Evolutionary conservation across 2,329 filamentous ascomycete genomes (phyloP).

Genomic region (Chrysoporthe cubensis): DNA sequence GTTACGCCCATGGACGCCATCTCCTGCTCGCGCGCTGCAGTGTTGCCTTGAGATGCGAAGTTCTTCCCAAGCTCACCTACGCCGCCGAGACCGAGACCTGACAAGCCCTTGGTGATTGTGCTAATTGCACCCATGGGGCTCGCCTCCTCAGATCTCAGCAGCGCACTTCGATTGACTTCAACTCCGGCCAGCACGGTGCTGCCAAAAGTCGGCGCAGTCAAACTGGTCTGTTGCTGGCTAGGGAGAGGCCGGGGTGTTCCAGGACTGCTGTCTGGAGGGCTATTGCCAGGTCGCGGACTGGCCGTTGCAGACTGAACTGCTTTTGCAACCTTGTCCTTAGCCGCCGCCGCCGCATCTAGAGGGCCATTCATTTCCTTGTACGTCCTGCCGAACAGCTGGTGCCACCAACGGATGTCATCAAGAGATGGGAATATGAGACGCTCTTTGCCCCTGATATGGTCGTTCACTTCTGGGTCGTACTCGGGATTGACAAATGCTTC

Average conservation of each 20-base stretch:
- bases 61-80: conserved; percentile 9
- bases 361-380: conserved; percentile 91
- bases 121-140: neutral
- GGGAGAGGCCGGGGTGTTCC: conserved; percentile 36
- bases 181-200: conserved; percentile 26
- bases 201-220: conserved; percentile 24
- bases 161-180: conserved; percentile 18
- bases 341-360: conserved; percentile 57
- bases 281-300: conserved; percentile 50
- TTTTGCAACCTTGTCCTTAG: conserved; percentile 44
- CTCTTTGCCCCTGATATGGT: conserved; percentile 78
- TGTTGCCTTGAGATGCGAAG: neutral
- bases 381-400: conserved; percentile 80
- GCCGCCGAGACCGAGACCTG: conserved; percentile 16
- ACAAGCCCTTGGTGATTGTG: conserved; percentile 19
- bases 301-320: conserved; percentile 35
- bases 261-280: conserved; percentile 31
- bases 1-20: conserved; percentile 24
- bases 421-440: conserved; percentile 80
- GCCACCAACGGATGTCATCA: conserved; percentile 90
- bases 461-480: conserved; percentile 76
- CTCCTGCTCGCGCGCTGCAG: conserved; percentile 17
- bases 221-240: conserved; percentile 41
- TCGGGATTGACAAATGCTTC: conserved; percentile 81
- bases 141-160: neutral